Percentiles rank a stretch among this genome's conserved stretches.
Conservation (phyloP, 2,329 filamentous ascomycete species). For the Paecilomyces fulvus region DNA sequence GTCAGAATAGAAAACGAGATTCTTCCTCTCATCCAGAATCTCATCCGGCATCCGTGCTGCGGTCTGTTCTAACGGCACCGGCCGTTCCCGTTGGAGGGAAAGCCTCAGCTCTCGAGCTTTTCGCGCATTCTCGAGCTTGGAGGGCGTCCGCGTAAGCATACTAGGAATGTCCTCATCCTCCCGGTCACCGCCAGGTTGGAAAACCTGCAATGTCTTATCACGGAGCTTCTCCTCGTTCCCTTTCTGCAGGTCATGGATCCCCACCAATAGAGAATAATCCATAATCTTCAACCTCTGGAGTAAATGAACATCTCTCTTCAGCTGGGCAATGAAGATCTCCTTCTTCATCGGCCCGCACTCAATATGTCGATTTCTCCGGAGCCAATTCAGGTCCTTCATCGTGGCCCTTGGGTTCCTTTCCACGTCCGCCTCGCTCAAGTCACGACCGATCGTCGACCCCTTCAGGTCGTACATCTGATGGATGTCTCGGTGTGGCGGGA, state of each 20-base stretch:
- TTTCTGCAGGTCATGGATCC: conserved; percentile 80
- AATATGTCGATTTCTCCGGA: conserved; percentile 73
- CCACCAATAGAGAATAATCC: conserved; percentile 94
- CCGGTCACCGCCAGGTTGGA: conserved; percentile 73
- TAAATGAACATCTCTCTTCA: conserved; percentile 76
- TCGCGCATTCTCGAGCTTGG: conserved; percentile 81
- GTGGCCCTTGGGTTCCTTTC: conserved; percentile 86
- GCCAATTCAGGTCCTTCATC: conserved; percentile 94
- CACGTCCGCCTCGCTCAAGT: conserved; percentile 81
- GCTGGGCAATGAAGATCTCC: conserved; percentile 76
- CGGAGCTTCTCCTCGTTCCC: conserved; percentile 93
- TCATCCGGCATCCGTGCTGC: conserved; percentile 84
- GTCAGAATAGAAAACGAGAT: conserved; percentile 83
- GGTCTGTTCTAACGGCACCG: conserved; percentile 81
- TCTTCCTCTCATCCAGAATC: conserved; percentile 64
- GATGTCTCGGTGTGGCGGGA: conserved; percentile 93
- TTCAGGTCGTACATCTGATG: conserved; percentile 96
- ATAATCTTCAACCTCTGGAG: conserved; percentile 89
- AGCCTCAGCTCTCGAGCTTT: conserved; percentile 87
- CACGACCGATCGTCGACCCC: conserved; percentile 86
- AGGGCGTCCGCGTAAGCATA: conserved; percentile 78
- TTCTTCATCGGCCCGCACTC: conserved; percentile 88
- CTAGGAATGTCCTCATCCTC: conserved; percentile 54
- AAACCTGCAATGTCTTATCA: conserved; percentile 84
- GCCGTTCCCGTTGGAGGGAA: conserved; percentile 86